These are phyloP conservation scores for Xylaria sp. DNA, from an alignment of 2,329 filamentous ascomycete genomes.

Conservation along the genomic window DNA sequence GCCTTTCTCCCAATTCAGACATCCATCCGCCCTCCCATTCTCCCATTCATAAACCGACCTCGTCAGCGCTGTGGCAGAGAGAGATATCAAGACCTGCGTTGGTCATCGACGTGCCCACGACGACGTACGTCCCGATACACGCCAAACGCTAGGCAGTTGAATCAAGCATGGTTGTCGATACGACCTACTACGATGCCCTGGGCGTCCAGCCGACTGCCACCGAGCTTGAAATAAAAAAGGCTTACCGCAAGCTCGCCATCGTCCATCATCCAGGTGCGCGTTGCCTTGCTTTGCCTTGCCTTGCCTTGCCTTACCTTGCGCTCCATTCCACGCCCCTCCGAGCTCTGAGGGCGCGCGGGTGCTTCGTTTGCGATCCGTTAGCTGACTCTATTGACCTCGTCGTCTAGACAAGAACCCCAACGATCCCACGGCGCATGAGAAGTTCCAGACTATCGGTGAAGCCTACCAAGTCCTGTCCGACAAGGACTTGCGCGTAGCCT, in stretches of 20 bases:
- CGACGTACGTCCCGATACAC: not conserved
- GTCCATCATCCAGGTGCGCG: constrained; percentile 84
- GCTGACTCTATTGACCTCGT: constrained; percentile 26
- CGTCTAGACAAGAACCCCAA: constrained; percentile 92
- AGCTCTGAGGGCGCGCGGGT: no score
- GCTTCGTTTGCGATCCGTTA: constrained; percentile 10
- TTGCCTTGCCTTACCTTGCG: constrained; percentile 39
- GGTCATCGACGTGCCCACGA: not conserved
- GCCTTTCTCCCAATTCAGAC: not conserved
- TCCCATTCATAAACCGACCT: not conserved
- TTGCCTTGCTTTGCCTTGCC: constrained; percentile 41
- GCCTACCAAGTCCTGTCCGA: constrained; percentile 87
- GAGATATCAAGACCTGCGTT: not conserved
- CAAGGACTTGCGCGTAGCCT: constrained; percentile 85
- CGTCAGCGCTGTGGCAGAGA: not conserved
- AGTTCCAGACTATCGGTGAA: constrained; percentile 88
- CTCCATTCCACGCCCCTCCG: not conserved
- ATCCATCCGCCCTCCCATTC: not conserved
- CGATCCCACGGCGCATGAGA: constrained; percentile 91
- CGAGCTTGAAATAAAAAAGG: constrained; percentile 96
- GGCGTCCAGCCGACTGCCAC: constrained; percentile 86
- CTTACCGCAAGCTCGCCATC: constrained; percentile 94
- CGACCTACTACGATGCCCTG: constrained; percentile 86
- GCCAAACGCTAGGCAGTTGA: not conserved
- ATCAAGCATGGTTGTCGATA: constrained; percentile 82